phyloP scores from a whole-genome alignment of 148 eudicot genomes.

The Arbutus unedo region DNA sequence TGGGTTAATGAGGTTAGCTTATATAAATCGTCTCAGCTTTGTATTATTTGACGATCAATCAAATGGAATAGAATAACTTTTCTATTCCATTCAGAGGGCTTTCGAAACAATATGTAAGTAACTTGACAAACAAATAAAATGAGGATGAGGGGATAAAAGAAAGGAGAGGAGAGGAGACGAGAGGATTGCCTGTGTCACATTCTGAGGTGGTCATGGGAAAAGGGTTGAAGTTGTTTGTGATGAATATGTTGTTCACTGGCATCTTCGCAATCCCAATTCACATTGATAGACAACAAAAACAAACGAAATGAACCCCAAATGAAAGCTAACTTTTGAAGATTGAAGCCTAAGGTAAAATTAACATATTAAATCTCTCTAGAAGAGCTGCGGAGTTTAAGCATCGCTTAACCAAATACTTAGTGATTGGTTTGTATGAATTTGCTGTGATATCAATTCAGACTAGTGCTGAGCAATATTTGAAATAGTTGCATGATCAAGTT shows the following conservation, averaged over 20 bases:
- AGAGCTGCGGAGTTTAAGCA: background rate
- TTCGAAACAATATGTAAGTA: background rate
- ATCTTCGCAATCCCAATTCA: background rate
- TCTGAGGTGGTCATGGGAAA: background rate
- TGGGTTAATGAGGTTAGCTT: too few species aligned
- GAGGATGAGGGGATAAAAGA: background rate
- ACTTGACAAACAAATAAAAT: too few species aligned
- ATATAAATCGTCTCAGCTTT: too few species aligned
- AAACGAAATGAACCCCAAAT: too few species aligned
- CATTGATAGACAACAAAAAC: background rate
- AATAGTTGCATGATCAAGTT: background rate
- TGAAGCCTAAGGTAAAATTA: too few species aligned
- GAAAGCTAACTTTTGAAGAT: too few species aligned
- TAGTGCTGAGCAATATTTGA: constrained; percentile 1
- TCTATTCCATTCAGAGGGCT: too few species aligned
- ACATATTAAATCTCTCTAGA: too few species aligned
- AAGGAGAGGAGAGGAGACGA: background rate
- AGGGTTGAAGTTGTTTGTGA: too few species aligned
- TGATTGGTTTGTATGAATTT: background rate
- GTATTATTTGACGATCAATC: too few species aligned
- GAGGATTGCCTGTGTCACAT: background rate
- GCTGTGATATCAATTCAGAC: background rate
- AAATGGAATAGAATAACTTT: too few species aligned
- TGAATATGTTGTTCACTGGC: too few species aligned
- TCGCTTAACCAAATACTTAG: background rate